A percentile compares a stretch with the other conserved stretches of the same genome.
These are phyloP conservation scores for Neurospora tetraspora DNA, from an alignment of 495 filamentous ascomycete species.

Conservation along the genomic window DNA sequence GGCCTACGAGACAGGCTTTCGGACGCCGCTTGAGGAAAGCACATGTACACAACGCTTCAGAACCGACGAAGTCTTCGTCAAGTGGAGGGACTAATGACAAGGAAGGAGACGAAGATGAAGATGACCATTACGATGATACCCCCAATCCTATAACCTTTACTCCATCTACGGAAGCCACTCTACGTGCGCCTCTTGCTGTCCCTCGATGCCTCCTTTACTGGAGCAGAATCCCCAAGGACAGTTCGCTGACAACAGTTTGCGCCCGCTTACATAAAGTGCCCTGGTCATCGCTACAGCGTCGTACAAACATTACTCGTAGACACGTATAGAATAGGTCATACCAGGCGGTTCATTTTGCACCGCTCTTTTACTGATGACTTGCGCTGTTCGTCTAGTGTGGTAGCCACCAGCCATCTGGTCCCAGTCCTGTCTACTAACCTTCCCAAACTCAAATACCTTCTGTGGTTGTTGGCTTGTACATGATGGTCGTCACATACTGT, in stretches of 20 bases:
- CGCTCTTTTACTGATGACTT: neutral
- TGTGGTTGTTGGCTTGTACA: slow-evolving; percentile 76
- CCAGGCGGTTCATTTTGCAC: neutral
- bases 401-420: neutral
- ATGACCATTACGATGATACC: neutral
- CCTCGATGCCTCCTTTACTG: neutral
- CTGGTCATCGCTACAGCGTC: neutral
- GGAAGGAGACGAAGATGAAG: neutral
- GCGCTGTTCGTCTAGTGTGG: neutral
- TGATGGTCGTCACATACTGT: slow-evolving; percentile 93
- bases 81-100: slow-evolving; percentile 68
- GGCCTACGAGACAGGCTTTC: slow-evolving; percentile 69
- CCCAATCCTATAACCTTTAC: neutral
- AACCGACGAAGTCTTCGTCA: slow-evolving; percentile 86
- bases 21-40: slow-evolving; percentile 66
- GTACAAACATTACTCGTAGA: neutral
- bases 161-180: neutral
- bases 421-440: neutral
- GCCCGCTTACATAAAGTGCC: neutral
- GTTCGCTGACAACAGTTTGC: neutral
- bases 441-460: slow-evolving; percentile 11
- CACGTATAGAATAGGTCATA: neutral
- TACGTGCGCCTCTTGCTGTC: neutral
- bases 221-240: neutral
- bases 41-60: slow-evolving; percentile 91